phyloP scores from a whole-genome alignment of 441 rosid genomes.

The Erysimum pusillum region DNA sequence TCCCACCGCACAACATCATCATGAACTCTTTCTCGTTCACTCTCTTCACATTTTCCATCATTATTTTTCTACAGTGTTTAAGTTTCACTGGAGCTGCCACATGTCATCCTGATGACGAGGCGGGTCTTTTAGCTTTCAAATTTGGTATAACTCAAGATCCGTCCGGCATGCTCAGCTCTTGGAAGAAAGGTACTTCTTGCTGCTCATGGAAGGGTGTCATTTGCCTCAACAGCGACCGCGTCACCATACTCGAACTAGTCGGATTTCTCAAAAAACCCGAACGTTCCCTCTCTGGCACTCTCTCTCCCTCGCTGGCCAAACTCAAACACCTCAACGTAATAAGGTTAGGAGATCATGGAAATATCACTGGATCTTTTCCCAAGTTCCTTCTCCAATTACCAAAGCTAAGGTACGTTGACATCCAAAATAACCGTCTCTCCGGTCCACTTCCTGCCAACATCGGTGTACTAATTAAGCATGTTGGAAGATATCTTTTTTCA shows the following conservation, averaged over 20 bases:
- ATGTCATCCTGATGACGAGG: slow-evolving; percentile 67
- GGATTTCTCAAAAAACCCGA: neutral
- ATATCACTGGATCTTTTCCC: slow-evolving; percentile 72
- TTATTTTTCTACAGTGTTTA: slow-evolving; percentile 13
- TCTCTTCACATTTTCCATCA: slow-evolving; percentile 23
- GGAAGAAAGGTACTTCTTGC: slow-evolving; percentile 71
- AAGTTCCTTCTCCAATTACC: slow-evolving; percentile 55
- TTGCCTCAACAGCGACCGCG: slow-evolving; percentile 58
- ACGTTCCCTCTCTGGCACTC: slow-evolving; percentile 58
- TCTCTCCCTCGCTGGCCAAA: slow-evolving; percentile 63
- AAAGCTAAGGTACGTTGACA: slow-evolving; percentile 55
- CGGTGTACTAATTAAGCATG: slow-evolving; percentile 49
- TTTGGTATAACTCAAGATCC: slow-evolving; percentile 72
- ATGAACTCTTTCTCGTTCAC: slow-evolving; percentile 28
- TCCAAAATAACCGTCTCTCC: slow-evolving; percentile 67
- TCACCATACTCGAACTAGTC: slow-evolving; percentile 46
- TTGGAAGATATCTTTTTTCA: slow-evolving; percentile 51
- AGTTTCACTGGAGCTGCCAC: slow-evolving; percentile 45
- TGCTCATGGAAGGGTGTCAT: slow-evolving; percentile 65
- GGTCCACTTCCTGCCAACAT: slow-evolving; percentile 62
- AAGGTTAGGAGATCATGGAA: slow-evolving; percentile 45
- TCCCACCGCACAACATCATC: neutral
- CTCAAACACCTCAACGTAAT: slow-evolving; percentile 58
- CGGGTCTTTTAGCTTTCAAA: slow-evolving; percentile 71
- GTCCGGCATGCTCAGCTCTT: slow-evolving; percentile 64